A percentile compares a stretch with the other conserved stretches of the same genome.
These are phyloP conservation scores for Globisporangium polare DNA, from an alignment of 352 stramenopile species.

Conservation along the genomic window DNA sequence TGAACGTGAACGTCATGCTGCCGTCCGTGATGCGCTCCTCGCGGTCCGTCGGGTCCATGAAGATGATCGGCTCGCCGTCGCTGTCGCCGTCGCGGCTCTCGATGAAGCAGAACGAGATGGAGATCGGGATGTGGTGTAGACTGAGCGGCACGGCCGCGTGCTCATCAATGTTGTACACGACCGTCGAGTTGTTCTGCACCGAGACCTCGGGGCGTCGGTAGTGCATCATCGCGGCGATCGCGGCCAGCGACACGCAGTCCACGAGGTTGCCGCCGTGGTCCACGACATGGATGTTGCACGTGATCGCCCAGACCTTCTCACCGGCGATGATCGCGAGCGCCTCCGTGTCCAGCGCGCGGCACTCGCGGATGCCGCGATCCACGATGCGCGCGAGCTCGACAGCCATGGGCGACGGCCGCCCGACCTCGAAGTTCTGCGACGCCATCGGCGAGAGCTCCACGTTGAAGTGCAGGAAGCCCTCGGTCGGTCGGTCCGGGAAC, in stretches of 20 bases:
- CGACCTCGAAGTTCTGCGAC: constrained; percentile 72
- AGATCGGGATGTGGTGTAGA: constrained; percentile 95
- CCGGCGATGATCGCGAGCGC: constrained; percentile 91
- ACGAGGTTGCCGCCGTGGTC: constrained; percentile 92
- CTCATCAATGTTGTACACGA: constrained; percentile 83
- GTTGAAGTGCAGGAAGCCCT: constrained; percentile 85
- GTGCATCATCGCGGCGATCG: constrained; percentile 92
- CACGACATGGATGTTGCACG: constrained; percentile 88
- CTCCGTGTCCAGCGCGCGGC: constrained; percentile 92
- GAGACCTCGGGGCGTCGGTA: constrained; percentile 91
- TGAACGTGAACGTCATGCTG: constrained; percentile 88
- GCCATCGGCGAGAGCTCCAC: constrained; percentile 84
- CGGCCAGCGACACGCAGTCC: constrained; percentile 90
- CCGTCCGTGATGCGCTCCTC: constrained; percentile 89
- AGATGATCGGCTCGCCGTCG: constrained; percentile 50
- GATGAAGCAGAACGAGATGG: constrained; percentile 91
- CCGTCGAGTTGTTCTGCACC: constrained; percentile 45
- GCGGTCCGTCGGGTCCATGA: constrained; percentile 87
- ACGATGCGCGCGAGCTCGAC: constrained; percentile 87
- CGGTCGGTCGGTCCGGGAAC: constrained; percentile 82
- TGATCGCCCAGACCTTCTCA: constrained; percentile 93
- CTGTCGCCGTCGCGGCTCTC: constrained; percentile 22
- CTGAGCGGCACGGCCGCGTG: constrained; percentile 90
- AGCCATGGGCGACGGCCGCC: constrained; percentile 42
- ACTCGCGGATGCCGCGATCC: constrained; percentile 90